A percentile compares a stretch with the other conserved stretches of the same genome.
phyloP scores from a whole-genome alignment of 345 rosid species.

The Rhodamnia argentea region DNA sequence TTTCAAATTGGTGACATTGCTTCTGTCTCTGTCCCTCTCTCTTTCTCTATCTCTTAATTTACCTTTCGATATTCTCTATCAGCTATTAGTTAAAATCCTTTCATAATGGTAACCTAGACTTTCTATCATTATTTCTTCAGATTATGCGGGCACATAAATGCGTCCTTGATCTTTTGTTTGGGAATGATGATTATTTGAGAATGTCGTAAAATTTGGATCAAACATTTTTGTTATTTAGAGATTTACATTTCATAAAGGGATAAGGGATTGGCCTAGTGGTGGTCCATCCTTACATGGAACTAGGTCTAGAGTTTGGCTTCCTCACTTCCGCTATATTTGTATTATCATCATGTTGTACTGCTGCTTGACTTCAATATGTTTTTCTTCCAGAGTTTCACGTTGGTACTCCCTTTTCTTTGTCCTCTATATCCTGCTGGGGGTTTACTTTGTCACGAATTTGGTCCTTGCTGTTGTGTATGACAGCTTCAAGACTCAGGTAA shows the following conservation, averaged over 20 bases:
- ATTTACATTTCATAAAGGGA: neutral
- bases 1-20: neutral
- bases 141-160: neutral
- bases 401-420: slow-evolving; percentile 77
- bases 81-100: neutral
- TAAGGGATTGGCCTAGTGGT: neutral
- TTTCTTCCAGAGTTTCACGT: slow-evolving; percentile 63
- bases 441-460: slow-evolving; percentile 96
- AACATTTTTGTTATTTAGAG: neutral
- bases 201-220: neutral
- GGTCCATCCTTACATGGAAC: neutral
- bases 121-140: neutral
- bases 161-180: neutral
- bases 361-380: neutral
- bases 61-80: neutral
- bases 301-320: neutral
- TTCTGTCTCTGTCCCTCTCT: neutral
- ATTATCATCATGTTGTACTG: neutral
- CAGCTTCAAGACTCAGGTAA: slow-evolving; percentile 92
- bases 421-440: slow-evolving; percentile 76
- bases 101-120: neutral
- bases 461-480: slow-evolving; percentile 97
- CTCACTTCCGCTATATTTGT: neutral
- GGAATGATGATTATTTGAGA: neutral
- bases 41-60: neutral